Percentiles rank a stretch among this genome's conserved stretches.
Conservation (phyloP, 345 rosid genomes). For the Cardamine occulta region DNA sequence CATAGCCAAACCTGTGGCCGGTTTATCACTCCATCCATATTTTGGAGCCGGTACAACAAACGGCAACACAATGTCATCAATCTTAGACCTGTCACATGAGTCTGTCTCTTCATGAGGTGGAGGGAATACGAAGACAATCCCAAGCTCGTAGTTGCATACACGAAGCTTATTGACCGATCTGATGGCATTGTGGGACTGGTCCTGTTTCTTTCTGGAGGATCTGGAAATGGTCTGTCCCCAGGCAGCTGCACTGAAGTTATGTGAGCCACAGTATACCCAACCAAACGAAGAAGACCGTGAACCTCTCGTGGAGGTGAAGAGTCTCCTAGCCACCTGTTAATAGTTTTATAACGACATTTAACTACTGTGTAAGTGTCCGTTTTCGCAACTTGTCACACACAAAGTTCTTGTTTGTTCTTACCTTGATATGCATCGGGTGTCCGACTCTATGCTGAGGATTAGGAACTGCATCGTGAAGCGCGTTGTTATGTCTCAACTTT, state of each 20-base stretch:
- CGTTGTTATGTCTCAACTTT: constrained; percentile 56
- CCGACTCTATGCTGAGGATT: constrained; percentile 70
- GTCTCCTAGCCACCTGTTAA: constrained; percentile 75
- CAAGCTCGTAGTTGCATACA: constrained; percentile 86
- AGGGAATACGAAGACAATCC: constrained; percentile 80
- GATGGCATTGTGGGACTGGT: constrained; percentile 39
- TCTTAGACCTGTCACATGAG: constrained; percentile 28
- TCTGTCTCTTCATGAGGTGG: constrained; percentile 48
- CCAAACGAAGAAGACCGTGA: constrained; percentile 62
- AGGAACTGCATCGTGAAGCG: constrained; percentile 85
- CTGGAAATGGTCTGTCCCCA: constrained; percentile 77
- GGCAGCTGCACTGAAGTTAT: constrained; percentile 91
- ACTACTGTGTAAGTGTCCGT: constrained; percentile 9
- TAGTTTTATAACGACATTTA: constrained; percentile 6
- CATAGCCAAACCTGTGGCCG: constrained; percentile 83
- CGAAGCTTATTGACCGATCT: constrained; percentile 54
- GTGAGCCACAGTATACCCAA: constrained; percentile 94
- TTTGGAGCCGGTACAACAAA: constrained; percentile 81
- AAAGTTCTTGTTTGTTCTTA: constrained; percentile 31
- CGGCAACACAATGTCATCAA: constrained; percentile 74
- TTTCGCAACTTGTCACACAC: not conserved
- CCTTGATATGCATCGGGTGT: constrained; percentile 86
- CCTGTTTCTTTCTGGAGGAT: constrained; percentile 44
- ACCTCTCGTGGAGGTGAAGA: constrained; percentile 56
- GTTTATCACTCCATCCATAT: constrained; percentile 64